Evolutionary conservation across 1,284 basidiomycete species (phyloP), one percentile per base, ranked within the genome.

Genomic region (Schizophyllum amplum): DNA sequence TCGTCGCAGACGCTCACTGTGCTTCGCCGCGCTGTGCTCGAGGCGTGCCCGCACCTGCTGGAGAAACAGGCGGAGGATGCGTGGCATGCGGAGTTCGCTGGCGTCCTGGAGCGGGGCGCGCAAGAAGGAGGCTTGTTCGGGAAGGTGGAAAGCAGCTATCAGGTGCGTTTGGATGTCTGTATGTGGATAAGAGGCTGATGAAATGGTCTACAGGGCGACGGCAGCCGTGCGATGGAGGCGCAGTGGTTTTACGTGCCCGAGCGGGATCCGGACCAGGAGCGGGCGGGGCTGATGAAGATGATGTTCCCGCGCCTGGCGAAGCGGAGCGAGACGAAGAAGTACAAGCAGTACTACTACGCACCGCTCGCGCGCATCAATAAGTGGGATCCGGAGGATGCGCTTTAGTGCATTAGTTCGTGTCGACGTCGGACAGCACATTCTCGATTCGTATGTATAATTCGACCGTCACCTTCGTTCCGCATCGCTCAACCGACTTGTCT

Each of bases 181-280:
- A 24, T 47, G 49, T 7, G 55, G 47, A 33, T 23, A 49, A 46
- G 63, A 53, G 51, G 17, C 55, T 55, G 17, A 47, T 49, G 20
- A n/a, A n/a, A n/a, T n/a, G 24, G 50, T 13, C 11, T 55, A 24
- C 65, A 82, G 79, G 80, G 80, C 60, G 74, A 76, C 24, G 72
- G 71, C 15, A 76, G 81, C 60, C 72, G 74, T 17, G 72, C 75
- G 17, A 68, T 85, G 26, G 85, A 86, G 61, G 77, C 84, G 46
- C 80, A 84, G 62, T 90, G 86, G 83, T 90, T 88, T 67, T 90
- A 90, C 65, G 78, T 86, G 9, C 82, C 87, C 0, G 85, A 88
- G 63, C 66, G 72, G 61, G 87, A 90, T 64, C 75, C 78, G 60
- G 87, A 90, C 66, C 72, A 74, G 58, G 87, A 89, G 59, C 77